phyloP scores from a whole-genome alignment of 495 filamentous ascomycete species.

The Hyaloscypha hepaticicola region DNA sequence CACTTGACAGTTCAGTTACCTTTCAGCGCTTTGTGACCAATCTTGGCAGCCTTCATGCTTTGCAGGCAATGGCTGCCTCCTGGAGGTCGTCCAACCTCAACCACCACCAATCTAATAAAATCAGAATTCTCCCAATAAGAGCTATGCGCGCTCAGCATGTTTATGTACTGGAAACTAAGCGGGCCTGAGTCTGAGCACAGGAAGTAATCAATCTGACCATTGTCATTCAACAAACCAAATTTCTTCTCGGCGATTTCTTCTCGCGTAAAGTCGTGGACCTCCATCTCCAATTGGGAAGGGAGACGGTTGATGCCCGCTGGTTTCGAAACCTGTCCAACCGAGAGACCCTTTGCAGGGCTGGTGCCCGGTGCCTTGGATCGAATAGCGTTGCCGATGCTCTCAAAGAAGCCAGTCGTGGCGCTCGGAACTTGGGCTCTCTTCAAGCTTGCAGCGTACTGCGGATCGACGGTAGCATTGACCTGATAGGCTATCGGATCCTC shows the following conservation, averaged over 20 bases:
- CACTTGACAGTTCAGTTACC: not conserved
- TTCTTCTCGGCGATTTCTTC: slow-evolving; percentile 93
- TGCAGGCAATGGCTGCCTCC: slow-evolving; percentile 66
- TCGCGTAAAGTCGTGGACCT: slow-evolving; percentile 89
- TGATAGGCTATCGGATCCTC: slow-evolving; percentile 81
- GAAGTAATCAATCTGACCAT: slow-evolving; percentile 91
- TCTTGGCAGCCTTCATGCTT: slow-evolving; percentile 76
- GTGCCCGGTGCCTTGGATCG: slow-evolving; percentile 45
- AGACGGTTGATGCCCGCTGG: slow-evolving; percentile 57
- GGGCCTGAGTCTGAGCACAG: slow-evolving; percentile 76
- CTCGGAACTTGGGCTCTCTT: slow-evolving; percentile 78
- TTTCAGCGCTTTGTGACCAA: slow-evolving; percentile 17
- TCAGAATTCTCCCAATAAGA: slow-evolving; percentile 88
- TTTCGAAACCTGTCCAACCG: slow-evolving; percentile 21
- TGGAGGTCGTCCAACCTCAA: slow-evolving; percentile 77
- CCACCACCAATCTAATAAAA: slow-evolving; percentile 80
- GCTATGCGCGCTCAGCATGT: slow-evolving; percentile 96
- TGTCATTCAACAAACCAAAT: slow-evolving; percentile 86
- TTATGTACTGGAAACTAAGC: slow-evolving; percentile 91
- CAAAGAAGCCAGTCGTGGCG: slow-evolving; percentile 62
- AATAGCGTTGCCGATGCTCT: slow-evolving; percentile 65
- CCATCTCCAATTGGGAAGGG: slow-evolving; percentile 88
- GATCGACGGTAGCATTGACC: slow-evolving; percentile 86
- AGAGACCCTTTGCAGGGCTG: slow-evolving; percentile 27
- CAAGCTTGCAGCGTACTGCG: slow-evolving; percentile 70